Percentiles rank a stretch among this genome's conserved stretches.
These are phyloP conservation scores for Suhomyces taliae DNA, from an alignment of 1,139 yeast species.

Conservation along the genomic window DNA sequence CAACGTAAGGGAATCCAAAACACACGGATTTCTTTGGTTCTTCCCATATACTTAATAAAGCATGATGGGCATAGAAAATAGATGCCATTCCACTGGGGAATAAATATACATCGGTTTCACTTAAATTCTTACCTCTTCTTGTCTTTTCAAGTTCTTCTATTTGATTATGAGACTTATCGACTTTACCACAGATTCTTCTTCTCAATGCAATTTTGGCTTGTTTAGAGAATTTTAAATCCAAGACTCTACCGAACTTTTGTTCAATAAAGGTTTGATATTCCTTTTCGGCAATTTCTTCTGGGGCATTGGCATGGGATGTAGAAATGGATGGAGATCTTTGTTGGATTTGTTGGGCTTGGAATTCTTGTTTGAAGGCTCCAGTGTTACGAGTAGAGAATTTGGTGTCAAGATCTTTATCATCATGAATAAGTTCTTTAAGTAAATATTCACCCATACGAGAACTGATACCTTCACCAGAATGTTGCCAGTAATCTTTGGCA, in stretches of 20 bases:
- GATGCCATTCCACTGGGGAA: constrained; percentile 94
- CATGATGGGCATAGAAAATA: constrained; percentile 78
- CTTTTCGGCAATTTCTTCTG: constrained; percentile 36
- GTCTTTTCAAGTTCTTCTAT: constrained; percentile 32
- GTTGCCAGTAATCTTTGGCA: constrained; percentile 94
- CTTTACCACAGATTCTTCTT: constrained; percentile 72
- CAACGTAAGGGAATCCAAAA: constrained; percentile 94
- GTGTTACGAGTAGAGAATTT: not conserved
- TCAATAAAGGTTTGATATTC: constrained; percentile 76
- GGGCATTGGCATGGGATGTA: constrained; percentile 16
- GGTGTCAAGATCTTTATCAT: constrained; percentile 4
- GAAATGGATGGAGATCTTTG: constrained; percentile 30
- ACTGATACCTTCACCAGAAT: constrained; percentile 92
- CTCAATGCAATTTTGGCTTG: constrained; percentile 75
- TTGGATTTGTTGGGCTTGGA: constrained; percentile 42
- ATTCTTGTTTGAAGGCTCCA: constrained; percentile 29
- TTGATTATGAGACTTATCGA: constrained; percentile 44
- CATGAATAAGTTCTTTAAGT: constrained; percentile 57
- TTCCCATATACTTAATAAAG: constrained; percentile 41
- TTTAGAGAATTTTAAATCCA: constrained; percentile 71
- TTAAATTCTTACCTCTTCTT: constrained; percentile 34
- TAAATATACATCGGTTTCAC: constrained; percentile 71
- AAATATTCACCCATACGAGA: constrained; percentile 87
- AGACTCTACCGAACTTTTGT: constrained; percentile 85
- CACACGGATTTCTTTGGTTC: constrained; percentile 70